These are phyloP conservation scores for Dryadomyces quercus-mongolicae DNA, from an alignment of 2,329 filamentous ascomycete genomes.

Conservation along the genomic window DNA sequence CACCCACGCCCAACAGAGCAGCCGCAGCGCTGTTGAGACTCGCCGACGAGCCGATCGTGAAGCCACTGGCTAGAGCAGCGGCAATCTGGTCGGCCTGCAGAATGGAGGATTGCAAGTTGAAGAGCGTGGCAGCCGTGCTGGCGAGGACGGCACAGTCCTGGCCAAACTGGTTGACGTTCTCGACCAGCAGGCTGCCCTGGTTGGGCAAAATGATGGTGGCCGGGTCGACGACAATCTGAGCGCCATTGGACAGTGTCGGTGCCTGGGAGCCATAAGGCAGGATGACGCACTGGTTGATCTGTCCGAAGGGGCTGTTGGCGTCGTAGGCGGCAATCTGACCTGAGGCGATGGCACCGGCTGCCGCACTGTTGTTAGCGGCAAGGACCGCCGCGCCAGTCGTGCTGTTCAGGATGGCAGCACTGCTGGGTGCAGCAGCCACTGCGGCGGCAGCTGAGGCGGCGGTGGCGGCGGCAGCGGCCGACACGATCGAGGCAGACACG, in stretches of 20 bases:
- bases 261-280: constrained; percentile 21
- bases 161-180: constrained; percentile 20
- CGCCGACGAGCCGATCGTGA: constrained; percentile 12
- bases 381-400: constrained; percentile 3
- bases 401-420: constrained; percentile 4
- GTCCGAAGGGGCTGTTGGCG: constrained; percentile 21
- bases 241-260: constrained; percentile 16
- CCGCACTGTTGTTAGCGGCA: too few relatives aligned
- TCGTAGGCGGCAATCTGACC: constrained; percentile 16
- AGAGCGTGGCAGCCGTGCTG: constrained; percentile 14
- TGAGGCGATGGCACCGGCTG: neutral
- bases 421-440: constrained; percentile 6
- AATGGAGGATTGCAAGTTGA: constrained; percentile 16
- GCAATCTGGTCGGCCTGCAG: constrained; percentile 19
- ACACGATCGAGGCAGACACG: constrained; percentile 5
- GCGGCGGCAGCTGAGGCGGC: constrained; percentile 10
- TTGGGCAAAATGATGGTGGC: constrained; percentile 24
- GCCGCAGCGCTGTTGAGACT: constrained; percentile 8
- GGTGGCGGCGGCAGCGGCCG: constrained; percentile 9
- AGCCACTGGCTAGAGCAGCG: constrained; percentile 15
- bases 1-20: neutral
- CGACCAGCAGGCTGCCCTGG: constrained; percentile 22
- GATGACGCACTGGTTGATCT: constrained; percentile 21
- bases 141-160: constrained; percentile 20
- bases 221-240: constrained; percentile 23